phyloP scores from a whole-genome alignment of 2,329 filamentous ascomycete species.

The Exophiala bonariae region DNA sequence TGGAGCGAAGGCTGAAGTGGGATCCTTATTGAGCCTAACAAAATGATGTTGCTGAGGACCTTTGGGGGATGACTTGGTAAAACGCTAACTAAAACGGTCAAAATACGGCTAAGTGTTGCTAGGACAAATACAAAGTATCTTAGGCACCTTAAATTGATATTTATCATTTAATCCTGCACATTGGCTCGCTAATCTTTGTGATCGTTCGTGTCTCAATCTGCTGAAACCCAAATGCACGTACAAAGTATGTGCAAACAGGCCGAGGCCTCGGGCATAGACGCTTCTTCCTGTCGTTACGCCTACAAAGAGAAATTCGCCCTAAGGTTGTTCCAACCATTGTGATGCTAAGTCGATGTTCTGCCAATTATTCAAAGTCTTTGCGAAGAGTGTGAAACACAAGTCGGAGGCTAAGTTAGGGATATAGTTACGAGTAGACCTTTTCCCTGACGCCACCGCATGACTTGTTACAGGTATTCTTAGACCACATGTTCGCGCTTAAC shows the following conservation, averaged over 20 bases:
- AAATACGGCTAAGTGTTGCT: conserved; percentile 1
- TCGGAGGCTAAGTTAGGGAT: background rate
- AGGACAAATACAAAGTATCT: too few relatives aligned
- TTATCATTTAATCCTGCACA: background rate
- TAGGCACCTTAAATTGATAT: background rate
- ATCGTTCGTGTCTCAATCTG: background rate
- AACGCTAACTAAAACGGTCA: background rate
- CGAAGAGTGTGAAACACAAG: background rate
- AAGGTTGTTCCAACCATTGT: background rate
- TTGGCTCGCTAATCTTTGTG: background rate
- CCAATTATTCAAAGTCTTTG: background rate
- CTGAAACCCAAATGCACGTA: background rate
- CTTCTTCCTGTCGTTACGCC: background rate
- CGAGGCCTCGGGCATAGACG: too few relatives aligned
- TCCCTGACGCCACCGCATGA: background rate
- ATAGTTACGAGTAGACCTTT: too few relatives aligned
- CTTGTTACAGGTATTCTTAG: background rate
- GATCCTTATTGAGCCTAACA: conserved; percentile 22
- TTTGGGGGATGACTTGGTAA: too few relatives aligned
- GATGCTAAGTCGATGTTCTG: background rate
- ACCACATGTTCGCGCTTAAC: background rate
- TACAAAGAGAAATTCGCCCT: background rate
- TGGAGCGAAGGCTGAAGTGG: conserved; percentile 29
- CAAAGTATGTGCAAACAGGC: too few relatives aligned
- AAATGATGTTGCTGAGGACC: too few relatives aligned